These are phyloP conservation scores for Fusarium tuaranense DNA, from an alignment of 2,329 filamentous ascomycete genomes.

Conservation along the genomic window DNA sequence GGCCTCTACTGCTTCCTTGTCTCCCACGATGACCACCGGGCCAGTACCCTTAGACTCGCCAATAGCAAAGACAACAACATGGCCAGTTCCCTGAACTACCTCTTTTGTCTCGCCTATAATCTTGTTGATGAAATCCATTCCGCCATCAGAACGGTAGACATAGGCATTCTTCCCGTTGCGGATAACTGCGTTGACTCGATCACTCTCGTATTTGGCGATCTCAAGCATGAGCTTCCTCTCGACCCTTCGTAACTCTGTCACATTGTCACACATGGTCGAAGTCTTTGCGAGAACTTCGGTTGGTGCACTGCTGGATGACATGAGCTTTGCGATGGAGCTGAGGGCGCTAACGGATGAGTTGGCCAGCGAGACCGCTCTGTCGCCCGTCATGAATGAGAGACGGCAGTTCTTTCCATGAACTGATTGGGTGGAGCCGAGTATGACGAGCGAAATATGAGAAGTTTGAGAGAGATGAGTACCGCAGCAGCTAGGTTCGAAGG, in stretches of 20 bases:
- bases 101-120: conserved; percentile 42
- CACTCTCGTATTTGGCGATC: conserved; percentile 45
- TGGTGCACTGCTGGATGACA: conserved; percentile 39
- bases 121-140: conserved; percentile 47
- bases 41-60: conserved; percentile 43
- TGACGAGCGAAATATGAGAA: conserved; percentile 46
- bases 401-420: conserved; percentile 49
- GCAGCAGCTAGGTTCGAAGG: conserved; percentile 40
- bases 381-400: conserved; percentile 45
- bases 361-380: conserved; percentile 43
- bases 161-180: conserved; percentile 34
- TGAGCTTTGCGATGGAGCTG: conserved; percentile 38
- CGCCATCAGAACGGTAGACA: conserved; percentile 41
- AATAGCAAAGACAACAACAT: conserved; percentile 40
- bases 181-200: conserved; percentile 32
- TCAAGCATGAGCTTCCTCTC: conserved; percentile 47
- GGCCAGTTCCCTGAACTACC: conserved; percentile 13
- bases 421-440: conserved; percentile 44
- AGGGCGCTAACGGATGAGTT: conserved; percentile 39
- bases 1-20: conserved; percentile 32
- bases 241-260: conserved; percentile 34
- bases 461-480: conserved; percentile 48
- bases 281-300: conserved; percentile 37
- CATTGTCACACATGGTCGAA: conserved; percentile 22
- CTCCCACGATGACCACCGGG: conserved; percentile 42